Evolutionary conservation across 257 asterid species (phyloP).

Genomic region (Buddleja alternifolia): DNA sequence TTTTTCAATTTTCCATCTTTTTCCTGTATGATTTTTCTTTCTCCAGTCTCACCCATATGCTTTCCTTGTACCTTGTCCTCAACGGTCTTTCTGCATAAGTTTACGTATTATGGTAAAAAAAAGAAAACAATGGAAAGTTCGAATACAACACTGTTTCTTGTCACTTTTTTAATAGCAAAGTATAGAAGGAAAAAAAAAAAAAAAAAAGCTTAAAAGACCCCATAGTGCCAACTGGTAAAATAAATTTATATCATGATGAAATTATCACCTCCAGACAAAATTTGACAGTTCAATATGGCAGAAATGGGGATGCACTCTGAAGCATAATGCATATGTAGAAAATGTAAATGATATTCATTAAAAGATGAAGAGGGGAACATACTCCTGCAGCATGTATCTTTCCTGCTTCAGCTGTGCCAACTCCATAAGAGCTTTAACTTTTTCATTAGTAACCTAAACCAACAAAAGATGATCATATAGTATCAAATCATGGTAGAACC

Average conservation of each 20-base stretch:
- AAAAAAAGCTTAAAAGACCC: too few relatives aligned
- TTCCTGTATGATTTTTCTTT: constrained; percentile 49
- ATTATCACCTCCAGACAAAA: background rate
- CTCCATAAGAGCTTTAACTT: constrained; percentile 93
- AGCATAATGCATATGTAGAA: constrained; percentile 21
- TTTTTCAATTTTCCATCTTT: constrained; percentile 77
- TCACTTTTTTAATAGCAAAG: too few relatives aligned
- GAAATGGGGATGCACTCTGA: constrained; percentile 7
- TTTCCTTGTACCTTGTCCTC: constrained; percentile 48
- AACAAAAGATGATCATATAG: constrained; percentile 20
- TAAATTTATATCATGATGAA: background rate
- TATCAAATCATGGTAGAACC: background rate
- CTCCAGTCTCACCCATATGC: constrained; percentile 40
- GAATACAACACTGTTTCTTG: too few relatives aligned
- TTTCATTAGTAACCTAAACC: constrained; percentile 89
- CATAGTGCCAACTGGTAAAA: background rate
- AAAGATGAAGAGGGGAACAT: constrained; percentile 39
- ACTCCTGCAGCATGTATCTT: constrained; percentile 60
- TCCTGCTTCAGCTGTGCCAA: constrained; percentile 91
- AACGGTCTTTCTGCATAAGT: constrained; percentile 47
- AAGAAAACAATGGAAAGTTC: too few relatives aligned
- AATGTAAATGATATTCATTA: constrained; percentile 8
- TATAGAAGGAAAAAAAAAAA: too few relatives aligned
- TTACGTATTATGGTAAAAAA: background rate
- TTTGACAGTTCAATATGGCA: background rate